A percentile compares a stretch with the other conserved stretches of the same genome.
Conservation (phyloP, 1,284 basidiomycete species). For the Tremellales sp. region DNA sequence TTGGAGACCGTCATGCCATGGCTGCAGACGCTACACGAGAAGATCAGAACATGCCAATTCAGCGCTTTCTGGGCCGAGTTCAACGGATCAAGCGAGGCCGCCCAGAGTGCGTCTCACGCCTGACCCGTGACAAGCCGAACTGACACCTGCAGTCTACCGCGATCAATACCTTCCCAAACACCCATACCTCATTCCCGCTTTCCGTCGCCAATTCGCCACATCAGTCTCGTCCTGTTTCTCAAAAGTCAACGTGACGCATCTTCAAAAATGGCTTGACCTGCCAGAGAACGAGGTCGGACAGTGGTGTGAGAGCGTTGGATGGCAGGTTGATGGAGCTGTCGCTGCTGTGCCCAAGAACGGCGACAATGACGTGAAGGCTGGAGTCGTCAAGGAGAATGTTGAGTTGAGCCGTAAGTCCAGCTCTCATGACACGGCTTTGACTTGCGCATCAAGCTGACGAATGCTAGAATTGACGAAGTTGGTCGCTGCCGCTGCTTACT, state of each 20-base stretch:
- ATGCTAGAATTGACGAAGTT: conserved; percentile 73
- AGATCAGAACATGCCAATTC: conserved; percentile 83
- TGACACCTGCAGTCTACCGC: conserved; percentile 29
- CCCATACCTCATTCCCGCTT: conserved; percentile 26
- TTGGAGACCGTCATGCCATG: conserved; percentile 69
- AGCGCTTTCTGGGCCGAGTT: conserved; percentile 82
- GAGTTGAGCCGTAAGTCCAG: conserved; percentile 72
- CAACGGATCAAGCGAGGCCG: conserved; percentile 53
- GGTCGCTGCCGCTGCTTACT: conserved; percentile 55
- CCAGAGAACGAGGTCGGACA: conserved; percentile 55
- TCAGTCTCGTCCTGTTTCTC: conserved; percentile 43
- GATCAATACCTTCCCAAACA: conserved; percentile 40
- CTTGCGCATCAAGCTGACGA: neutral
- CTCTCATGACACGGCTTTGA: neutral
- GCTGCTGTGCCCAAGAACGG: conserved; percentile 76
- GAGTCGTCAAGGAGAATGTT: conserved; percentile 86
- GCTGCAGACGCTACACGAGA: conserved; percentile 67
- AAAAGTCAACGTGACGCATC: conserved; percentile 23
- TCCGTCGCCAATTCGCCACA: conserved; percentile 38
- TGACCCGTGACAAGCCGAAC: neutral
- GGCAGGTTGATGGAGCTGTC: conserved; percentile 65
- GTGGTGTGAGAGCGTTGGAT: conserved; percentile 65
- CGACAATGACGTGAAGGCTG: conserved; percentile 92
- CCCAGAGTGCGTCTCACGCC: conserved; percentile 22
- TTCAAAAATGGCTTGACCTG: conserved; percentile 44